A percentile compares a stretch with the other conserved stretches of the same genome.
Conservation (phyloP, 345 rosid genomes). For the Clausena lansium region DNA sequence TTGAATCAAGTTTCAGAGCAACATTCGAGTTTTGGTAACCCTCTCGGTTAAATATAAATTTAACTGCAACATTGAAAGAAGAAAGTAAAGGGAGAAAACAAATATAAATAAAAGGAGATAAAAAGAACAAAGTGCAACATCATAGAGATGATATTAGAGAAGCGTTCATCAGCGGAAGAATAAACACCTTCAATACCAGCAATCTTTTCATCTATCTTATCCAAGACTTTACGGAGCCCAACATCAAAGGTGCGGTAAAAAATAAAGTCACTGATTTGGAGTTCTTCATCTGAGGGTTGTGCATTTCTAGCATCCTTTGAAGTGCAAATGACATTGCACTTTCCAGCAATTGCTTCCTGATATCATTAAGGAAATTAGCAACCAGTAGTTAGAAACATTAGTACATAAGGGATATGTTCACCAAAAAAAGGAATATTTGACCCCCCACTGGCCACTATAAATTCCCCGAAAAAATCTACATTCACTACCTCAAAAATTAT, state of each 20-base stretch:
- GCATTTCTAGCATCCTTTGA: conserved; percentile 74
- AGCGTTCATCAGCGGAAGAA: conserved; percentile 11
- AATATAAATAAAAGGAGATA: conserved; percentile 8
- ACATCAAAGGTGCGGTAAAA: conserved; percentile 84
- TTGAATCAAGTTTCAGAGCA: conserved; percentile 29
- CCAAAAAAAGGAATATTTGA: not conserved
- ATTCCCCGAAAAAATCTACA: not conserved
- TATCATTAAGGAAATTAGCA: conserved; percentile 7
- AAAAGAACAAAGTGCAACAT: conserved; percentile 3
- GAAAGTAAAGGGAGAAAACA: not conserved
- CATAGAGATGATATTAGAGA: not conserved
- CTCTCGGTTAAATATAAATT: conserved; percentile 54
- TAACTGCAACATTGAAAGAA: conserved; percentile 54
- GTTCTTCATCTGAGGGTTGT: conserved; percentile 53
- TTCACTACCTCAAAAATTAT: not conserved
- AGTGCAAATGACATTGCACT: conserved; percentile 80
- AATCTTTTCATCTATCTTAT: conserved; percentile 59
- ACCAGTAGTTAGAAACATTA: not conserved
- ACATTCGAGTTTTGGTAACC: conserved; percentile 24
- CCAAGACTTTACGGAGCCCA: conserved; percentile 29
- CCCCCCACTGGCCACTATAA: not conserved
- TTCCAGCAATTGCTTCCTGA: conserved; percentile 89
- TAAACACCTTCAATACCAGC: conserved; percentile 67
- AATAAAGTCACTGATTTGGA: conserved; percentile 56
- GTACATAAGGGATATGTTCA: not conserved